A percentile compares a stretch with the other conserved stretches of the same genome.
These are phyloP conservation scores for Aspergillus thermomutatus DNA, from an alignment of 2,329 filamentous ascomycete species.

Conservation along the genomic window DNA sequence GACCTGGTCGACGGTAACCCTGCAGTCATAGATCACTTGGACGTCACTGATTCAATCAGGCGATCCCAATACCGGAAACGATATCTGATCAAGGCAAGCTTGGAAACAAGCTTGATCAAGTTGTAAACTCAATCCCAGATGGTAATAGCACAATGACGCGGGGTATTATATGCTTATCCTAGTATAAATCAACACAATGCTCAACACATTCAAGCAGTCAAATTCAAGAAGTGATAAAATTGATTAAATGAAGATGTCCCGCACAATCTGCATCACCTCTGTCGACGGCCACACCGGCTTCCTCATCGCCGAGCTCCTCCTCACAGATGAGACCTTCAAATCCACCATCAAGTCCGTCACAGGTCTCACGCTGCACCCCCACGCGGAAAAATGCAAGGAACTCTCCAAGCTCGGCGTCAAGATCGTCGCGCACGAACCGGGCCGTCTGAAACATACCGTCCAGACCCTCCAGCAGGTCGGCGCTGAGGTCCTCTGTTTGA, in stretches of 20 bases:
- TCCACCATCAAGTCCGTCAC: constrained; percentile 41
- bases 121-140: not conserved
- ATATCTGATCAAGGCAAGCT: no score
- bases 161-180: not conserved
- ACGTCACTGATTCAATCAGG: no score
- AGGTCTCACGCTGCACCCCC: constrained; percentile 42
- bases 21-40: not conserved
- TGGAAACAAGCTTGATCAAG: no score
- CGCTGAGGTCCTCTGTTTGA: constrained; percentile 49
- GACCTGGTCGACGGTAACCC: not conserved
- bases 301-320: not conserved
- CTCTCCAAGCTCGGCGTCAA: constrained; percentile 42
- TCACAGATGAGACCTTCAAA: constrained; percentile 40
- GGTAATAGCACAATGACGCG: not conserved
- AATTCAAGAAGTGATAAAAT: not conserved
- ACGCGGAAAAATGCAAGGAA: constrained; percentile 37
- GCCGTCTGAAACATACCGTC: constrained; percentile 38
- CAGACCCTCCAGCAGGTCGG: constrained; percentile 41
- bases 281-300: not conserved
- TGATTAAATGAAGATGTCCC: constrained; percentile 14
- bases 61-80: not conserved
- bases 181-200: not conserved
- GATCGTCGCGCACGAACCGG: constrained; percentile 43
- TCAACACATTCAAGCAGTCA: not conserved
- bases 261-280: not conserved